Evolutionary conservation across 2,329 filamentous ascomycete species (phyloP), one percentile per base, ranked within the genome.

Genomic region (Trichoderma citrinoviride): DNA sequence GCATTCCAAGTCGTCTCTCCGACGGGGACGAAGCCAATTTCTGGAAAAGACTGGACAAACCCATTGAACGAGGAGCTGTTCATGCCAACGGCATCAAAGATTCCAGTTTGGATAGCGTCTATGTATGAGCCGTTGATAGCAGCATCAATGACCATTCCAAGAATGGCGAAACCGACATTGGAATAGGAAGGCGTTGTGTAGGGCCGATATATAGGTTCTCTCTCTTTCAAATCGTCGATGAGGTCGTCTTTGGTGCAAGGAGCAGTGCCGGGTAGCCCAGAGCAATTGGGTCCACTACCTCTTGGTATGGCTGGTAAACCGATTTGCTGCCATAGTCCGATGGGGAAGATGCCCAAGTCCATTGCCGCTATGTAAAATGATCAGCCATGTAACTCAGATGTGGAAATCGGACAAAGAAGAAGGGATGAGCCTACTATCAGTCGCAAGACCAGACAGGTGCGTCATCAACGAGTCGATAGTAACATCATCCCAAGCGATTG

Each of bases 151-250:
- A 79, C 79, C 0, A 80, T 71, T 2, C 79, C 80, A 1, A 84
- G 75, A 2, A 83, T 65, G 1, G 77, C 72, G 21, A 81, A 80
- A 1, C 76, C 81, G 3, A 78, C 72, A 67, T 85, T 84, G 29
- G 82, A 81, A 70, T 86, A 86, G 3, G 77, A 73, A 0, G 83
- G 81, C 3, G 74, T 78, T 0, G 77, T 75, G 67, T 79, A 81
- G 0, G 82, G 77, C 0, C 73, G 69, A 57, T 80, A 82, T 1
- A 77, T 72, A 0, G 82, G 81, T 40, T 72, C 70, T 10, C 70
- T 69, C 17, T 67, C 67, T 46, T 73, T 73, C 44, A 76, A 68
- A 7, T 72, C 67, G 6, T 67, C 44, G 1, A 76, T 65, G 1
- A 76, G 67, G 47, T 77, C 73, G 5, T 72, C 68, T 61, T 57